Base-by-base conservation (phyloP, 306 rosid genomes). In the Dalbergia cochinchinensis region DNA sequence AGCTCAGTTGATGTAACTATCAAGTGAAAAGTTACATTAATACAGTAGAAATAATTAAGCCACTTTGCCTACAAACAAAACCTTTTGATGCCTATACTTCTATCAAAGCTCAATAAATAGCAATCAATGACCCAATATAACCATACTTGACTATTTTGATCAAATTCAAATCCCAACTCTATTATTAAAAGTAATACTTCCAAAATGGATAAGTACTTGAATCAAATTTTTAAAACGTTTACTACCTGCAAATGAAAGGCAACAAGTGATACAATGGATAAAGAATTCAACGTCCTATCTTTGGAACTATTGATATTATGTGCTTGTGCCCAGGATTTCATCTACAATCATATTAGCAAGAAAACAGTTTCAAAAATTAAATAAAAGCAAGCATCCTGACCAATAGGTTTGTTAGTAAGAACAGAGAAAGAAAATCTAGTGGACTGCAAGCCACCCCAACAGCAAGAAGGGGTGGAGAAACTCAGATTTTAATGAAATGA, bases 171-270 rank as follows among this genome's bases (percentile, higher is more conserved):
- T 73, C 50, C 69, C 78, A 45, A 59, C 22, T 42, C 71, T 20
- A 62, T 10, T 33, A 72, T 33, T 66, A 76, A 62, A 39, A 10
- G 11, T 39, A 58, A 54, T 37, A 35, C 68, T 55, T 74, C 48
- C 26, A 62, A 61, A 62, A 62, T 39, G 16, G 58, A 37, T 69
- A 48, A 8, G 37, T 71, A 20, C 9, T 22, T 22, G 39, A 81
- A 71, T 14, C 22, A 80, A 50, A 51, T 53, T 65, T 62, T 31
- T 54, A 60, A 73, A 70, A 81, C 22, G 44, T 69, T 66, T 5
- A 42, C 44, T 84, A 87, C 90, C 90, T 87, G 90, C 74, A 87
- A 78, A 83, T 87, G 90, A 64, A 87, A 82, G 74, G 83, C 84
- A 42, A 87, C 90, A 16, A 84, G 45, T 12, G 80, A 87, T 35